Conservation (phyloP, 345 rosid species). For the Adansonia digitata region DNA sequence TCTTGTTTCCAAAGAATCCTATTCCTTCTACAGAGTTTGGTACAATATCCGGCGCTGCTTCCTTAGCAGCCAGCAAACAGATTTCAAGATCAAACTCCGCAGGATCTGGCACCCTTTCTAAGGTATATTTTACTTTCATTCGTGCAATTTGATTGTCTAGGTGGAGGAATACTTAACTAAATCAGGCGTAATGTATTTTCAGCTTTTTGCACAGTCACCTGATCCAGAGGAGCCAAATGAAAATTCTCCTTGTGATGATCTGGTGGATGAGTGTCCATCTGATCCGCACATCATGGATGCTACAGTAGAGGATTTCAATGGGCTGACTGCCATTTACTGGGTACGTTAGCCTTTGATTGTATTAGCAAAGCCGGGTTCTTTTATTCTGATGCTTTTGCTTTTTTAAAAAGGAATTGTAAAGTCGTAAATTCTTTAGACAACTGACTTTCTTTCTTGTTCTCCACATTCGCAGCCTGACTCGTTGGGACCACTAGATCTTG, state of each 20-base stretch:
- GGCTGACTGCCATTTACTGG: conserved; percentile 74
- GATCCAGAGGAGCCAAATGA: conserved; percentile 26
- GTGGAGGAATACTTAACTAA: conserved; percentile 5
- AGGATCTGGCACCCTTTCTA: conserved; percentile 24
- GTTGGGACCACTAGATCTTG: conserved; percentile 73
- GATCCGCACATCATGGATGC: conserved; percentile 34
- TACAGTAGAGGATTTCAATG: conserved; percentile 43
- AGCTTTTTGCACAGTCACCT: conserved; percentile 26
- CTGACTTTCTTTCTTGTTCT: conserved; percentile 15
- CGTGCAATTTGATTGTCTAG: background rate
- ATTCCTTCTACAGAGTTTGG: conserved; percentile 26
- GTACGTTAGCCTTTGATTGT: conserved; percentile 27
- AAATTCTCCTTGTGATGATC: conserved; percentile 33
- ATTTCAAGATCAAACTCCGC: conserved; percentile 21
- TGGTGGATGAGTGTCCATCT: conserved; percentile 36
- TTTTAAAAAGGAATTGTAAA: no score
- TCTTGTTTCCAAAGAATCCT: conserved; percentile 57
- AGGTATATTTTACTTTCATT: conserved; percentile 34
- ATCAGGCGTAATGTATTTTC: background rate
- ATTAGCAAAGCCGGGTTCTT: background rate
- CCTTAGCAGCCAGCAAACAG: conserved; percentile 27
- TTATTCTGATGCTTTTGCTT: background rate
- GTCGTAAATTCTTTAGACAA: background rate
- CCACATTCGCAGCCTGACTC: conserved; percentile 51
- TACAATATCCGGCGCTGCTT: conserved; percentile 25